Conservation (phyloP, 306 rosid species). For the Rubus idaeus region DNA sequence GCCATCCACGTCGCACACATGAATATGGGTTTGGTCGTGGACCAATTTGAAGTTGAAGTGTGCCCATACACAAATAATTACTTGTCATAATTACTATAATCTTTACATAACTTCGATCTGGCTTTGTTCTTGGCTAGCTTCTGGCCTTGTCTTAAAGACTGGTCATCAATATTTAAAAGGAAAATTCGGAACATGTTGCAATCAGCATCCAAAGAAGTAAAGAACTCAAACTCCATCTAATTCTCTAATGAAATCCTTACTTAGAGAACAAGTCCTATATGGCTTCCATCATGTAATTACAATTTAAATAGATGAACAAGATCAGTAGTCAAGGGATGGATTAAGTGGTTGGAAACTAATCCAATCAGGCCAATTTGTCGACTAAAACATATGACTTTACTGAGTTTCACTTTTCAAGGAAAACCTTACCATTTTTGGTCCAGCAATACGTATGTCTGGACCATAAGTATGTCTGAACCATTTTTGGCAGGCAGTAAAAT, state of each 20-base stretch:
- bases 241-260: too few relatives aligned
- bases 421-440: background rate
- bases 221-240: too few relatives aligned
- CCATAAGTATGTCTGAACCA: conserved; percentile 7
- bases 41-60: conserved; percentile 47
- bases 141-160: background rate
- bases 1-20: conserved; percentile 60
- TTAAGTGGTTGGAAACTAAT: background rate
- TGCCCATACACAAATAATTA: conserved; percentile 39
- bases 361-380: background rate
- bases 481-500: conserved; percentile 15
- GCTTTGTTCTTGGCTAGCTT: background rate
- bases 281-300: too few relatives aligned
- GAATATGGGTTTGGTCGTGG: conserved; percentile 53
- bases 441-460: background rate
- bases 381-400: background rate
- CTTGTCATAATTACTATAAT: conserved; percentile 23
- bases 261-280: too few relatives aligned
- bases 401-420: background rate
- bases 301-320: background rate
- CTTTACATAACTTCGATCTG: background rate
- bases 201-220: background rate
- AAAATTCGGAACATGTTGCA: background rate
- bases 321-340: background rate
- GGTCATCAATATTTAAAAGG: background rate